Conservation (phyloP, 176 grass and related monocot genomes). For the Aegilops sharonensis region DNA sequence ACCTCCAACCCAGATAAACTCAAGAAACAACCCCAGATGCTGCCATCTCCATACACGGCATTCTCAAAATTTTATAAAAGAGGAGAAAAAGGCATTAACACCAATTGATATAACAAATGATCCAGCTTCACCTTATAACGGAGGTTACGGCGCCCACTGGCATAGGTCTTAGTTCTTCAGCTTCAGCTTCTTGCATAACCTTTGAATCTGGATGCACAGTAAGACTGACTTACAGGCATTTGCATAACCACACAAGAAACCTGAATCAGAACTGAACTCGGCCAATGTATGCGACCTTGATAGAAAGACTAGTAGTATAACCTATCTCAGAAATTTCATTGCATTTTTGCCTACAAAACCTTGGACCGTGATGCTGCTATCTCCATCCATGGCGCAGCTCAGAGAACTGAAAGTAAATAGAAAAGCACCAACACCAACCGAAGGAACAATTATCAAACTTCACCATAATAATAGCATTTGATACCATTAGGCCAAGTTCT, state of each 20-base stretch:
- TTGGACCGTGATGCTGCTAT: background rate
- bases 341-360: background rate
- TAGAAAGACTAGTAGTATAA: background rate
- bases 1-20: background rate
- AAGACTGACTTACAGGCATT: background rate
- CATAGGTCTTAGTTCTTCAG: background rate
- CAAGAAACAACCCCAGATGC: background rate
- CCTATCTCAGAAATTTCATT: background rate
- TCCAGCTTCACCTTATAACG: background rate
- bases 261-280: background rate
- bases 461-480: background rate
- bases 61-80: background rate
- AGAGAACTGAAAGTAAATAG: background rate
- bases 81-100: background rate
- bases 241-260: background rate
- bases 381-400: background rate
- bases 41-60: background rate
- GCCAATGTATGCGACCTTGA: background rate
- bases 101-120: background rate
- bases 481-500: background rate
- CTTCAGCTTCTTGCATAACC: background rate
- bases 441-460: background rate
- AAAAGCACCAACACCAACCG: background rate
- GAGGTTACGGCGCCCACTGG: too few relatives aligned
- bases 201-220: background rate